Evolutionary conservation across 78 protist species (phyloP), one percentile per base, ranked within the genome.

Genomic region (Monocercomonoides exilis): DNA sequence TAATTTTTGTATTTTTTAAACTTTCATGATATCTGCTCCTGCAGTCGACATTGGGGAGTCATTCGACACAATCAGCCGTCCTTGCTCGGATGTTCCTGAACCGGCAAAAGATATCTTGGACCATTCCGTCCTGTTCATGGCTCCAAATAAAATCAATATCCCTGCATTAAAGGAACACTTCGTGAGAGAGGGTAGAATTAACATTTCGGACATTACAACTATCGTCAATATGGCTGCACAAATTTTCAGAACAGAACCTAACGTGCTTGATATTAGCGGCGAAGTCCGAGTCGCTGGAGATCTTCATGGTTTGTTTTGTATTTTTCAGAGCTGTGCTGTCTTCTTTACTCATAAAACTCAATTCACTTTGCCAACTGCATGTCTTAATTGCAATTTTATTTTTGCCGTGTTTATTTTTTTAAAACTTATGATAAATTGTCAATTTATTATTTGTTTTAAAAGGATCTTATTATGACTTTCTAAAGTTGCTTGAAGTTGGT

Each of bases 251-350:
- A 79, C 43, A 79, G 82, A 79, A 79, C 82, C 82, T 6, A 79
- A 79, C 21, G 82, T 79, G 6, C 45, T 79, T 6, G 82, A 33
- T 32, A 6, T 79, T 79, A 4, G 43, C 4, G 82, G 11, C 21
- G 82, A 79, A 21, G 21, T 21, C 6, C 4, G 82, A 21, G 96
- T 94, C 32, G 92, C 94, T 87, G 96, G 97, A 21, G 97, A 96
- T 79, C 80, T 91, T 3, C 98, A 95, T 88, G 97, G 97, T 45
- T 96, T 94, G n/a, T n/a, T n/a, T n/a, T n/a, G n/a, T n/a, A n/a
- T n/a, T n/a, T n/a, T n/a, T n/a, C n/a, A n/a, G n/a, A n/a, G n/a
- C n/a, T n/a, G n/a, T n/a, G n/a, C n/a, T n/a, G n/a, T n/a, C n/a
- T n/a, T n/a, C n/a, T n/a, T n/a, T 54, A 11, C 70, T 54, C 70